These are phyloP conservation scores for Oidiodendron maius DNA, from an alignment of 495 filamentous ascomycete genomes.

Conservation along the genomic window DNA sequence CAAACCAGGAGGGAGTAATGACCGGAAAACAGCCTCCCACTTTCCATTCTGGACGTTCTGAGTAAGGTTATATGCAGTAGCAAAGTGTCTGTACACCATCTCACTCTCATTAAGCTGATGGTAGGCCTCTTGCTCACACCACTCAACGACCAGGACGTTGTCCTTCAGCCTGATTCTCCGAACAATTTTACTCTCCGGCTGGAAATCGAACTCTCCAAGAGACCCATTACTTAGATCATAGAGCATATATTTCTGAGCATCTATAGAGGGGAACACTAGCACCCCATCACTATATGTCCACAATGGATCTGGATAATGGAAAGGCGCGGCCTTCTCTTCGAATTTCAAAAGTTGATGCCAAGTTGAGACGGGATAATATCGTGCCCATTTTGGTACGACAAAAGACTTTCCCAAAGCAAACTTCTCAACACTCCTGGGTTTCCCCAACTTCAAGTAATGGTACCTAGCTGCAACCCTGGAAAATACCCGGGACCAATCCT, in stretches of 20 bases:
- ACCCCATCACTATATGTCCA: constrained; percentile 60
- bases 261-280: constrained; percentile 47
- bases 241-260: constrained; percentile 39
- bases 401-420: constrained; percentile 27
- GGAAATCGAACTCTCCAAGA: constrained; percentile 47
- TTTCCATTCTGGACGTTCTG: constrained; percentile 10
- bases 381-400: constrained; percentile 20
- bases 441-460: constrained; percentile 43
- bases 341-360: constrained; percentile 53
- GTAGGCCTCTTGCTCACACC: constrained; percentile 54
- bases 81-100: constrained; percentile 57
- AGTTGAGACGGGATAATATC: constrained; percentile 44
- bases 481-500: constrained; percentile 40
- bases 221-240: constrained; percentile 46
- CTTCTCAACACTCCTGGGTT: constrained; percentile 43
- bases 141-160: constrained; percentile 55
- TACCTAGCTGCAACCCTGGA: constrained; percentile 52
- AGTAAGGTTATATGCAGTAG: constrained; percentile 52
- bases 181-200: constrained; percentile 45
- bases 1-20: neutral
- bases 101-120: constrained; percentile 54
- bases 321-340: constrained; percentile 31
- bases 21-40: constrained; percentile 15
- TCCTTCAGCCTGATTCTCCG: constrained; percentile 52
- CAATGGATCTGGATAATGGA: constrained; percentile 46